A percentile compares a stretch with the other conserved stretches of the same genome.
Conservation (phyloP, 225 moss, liverwort and hornwort genomes). For the Polytrichum formosum region DNA sequence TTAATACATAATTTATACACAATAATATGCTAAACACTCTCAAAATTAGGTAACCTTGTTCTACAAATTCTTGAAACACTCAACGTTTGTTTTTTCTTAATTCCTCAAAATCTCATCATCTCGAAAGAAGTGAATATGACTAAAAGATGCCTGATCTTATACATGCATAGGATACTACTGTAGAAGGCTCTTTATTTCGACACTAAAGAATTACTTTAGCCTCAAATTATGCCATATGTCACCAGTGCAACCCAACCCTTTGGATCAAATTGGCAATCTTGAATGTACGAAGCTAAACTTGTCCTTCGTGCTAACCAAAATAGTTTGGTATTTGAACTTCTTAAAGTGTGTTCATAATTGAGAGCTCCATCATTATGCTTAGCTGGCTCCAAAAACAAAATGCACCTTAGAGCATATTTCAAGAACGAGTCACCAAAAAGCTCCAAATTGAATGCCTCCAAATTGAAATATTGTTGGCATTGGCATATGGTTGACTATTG, state of each 20-base stretch:
- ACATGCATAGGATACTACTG: too few relatives aligned
- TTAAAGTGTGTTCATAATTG: slow-evolving; percentile 65
- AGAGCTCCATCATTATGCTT: slow-evolving; percentile 55
- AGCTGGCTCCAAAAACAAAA: slow-evolving; percentile 37
- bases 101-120: too few relatives aligned
- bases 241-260: slow-evolving; percentile 56
- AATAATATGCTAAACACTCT: too few relatives aligned
- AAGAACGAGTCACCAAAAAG: slow-evolving; percentile 58
- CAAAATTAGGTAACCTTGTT: too few relatives aligned
- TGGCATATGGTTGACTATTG: slow-evolving; percentile 8
- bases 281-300: slow-evolving; percentile 21
- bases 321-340: slow-evolving; percentile 72
- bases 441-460: slow-evolving; percentile 55
- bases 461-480: slow-evolving; percentile 46
- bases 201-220: too few relatives aligned
- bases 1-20: too few relatives aligned
- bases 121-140: too few relatives aligned
- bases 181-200: too few relatives aligned
- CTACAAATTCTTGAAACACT: too few relatives aligned
- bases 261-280: slow-evolving; percentile 58
- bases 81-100: too few relatives aligned
- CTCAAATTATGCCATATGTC: too few relatives aligned
- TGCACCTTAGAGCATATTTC: slow-evolving; percentile 49
- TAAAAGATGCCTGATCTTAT: too few relatives aligned
- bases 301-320: slow-evolving; percentile 58